Conservation (phyloP, 306 rosid species). For the Prunus davidiana region DNA sequence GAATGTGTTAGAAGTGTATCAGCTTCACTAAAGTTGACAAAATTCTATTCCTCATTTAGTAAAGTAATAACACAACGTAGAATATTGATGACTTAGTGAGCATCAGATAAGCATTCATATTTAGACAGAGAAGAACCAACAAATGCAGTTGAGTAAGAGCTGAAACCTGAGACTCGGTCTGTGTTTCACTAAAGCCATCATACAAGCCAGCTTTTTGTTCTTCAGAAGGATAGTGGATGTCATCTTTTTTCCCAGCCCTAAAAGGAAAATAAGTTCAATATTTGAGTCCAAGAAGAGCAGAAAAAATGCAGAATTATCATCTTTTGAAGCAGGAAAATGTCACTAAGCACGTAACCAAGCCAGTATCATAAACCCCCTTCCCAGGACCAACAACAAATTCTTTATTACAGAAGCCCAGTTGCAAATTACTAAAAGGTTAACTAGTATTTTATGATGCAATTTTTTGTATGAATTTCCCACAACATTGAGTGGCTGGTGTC, state of each 20-base stretch:
- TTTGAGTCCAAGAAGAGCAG: constrained; percentile 4
- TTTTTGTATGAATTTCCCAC: neutral
- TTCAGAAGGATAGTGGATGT: constrained; percentile 37
- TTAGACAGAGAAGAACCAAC: neutral
- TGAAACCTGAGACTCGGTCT: constrained; percentile 91
- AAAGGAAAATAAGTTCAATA: constrained; percentile 25
- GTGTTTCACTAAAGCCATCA: constrained; percentile 85
- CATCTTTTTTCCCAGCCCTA: constrained; percentile 52
- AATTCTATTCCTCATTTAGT: neutral
- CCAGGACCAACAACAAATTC: neutral
- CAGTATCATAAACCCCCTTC: constrained; percentile 3
- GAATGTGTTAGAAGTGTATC: neutral
- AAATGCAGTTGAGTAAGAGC: neutral
- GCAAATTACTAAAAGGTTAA: neutral
- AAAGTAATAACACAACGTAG: neutral
- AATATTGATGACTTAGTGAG: neutral
- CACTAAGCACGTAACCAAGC: neutral
- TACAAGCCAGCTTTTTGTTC: constrained; percentile 42
- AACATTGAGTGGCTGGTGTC: neutral
- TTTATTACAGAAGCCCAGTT: neutral
- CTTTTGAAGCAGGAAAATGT: constrained; percentile 1
- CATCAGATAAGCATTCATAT: neutral
- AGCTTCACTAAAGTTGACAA: neutral
- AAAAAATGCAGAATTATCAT: neutral
- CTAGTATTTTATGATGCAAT: neutral